Evolutionary conservation across 2,329 filamentous ascomycete species (phyloP).

Genomic region (Bimuria novae-zelandiae): DNA sequence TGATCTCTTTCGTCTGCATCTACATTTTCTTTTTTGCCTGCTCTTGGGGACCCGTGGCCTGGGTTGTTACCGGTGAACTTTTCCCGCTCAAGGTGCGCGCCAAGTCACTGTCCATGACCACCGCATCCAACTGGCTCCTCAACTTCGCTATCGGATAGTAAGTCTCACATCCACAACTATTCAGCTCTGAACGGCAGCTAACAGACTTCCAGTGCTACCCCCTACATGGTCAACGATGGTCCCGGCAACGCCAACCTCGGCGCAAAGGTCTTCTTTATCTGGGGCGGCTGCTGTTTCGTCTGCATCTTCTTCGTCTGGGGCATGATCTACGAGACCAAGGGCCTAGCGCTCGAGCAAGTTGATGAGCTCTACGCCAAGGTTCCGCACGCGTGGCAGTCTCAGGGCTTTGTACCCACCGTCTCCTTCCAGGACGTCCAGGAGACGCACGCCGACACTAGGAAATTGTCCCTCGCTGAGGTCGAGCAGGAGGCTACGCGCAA

Average conservation of each 20-base stretch:
- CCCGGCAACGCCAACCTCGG: slow-evolving; percentile 68
- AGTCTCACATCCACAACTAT: slow-evolving; percentile 2
- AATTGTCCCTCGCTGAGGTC: slow-evolving; percentile 38
- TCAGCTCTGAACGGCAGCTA: neutral
- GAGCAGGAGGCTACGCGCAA: slow-evolving; percentile 39
- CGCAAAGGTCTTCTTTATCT: slow-evolving; percentile 61
- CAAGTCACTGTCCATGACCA: slow-evolving; percentile 57
- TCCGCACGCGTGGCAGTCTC: slow-evolving; percentile 72
- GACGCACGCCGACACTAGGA: slow-evolving; percentile 27
- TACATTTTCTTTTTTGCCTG: slow-evolving; percentile 83
- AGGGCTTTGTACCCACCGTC: slow-evolving; percentile 62
- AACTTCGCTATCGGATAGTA: slow-evolving; percentile 54
- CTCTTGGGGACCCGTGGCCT: slow-evolving; percentile 77
- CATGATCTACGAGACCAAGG: slow-evolving; percentile 78
- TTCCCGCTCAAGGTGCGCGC: slow-evolving; percentile 54
- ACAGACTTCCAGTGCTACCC: slow-evolving; percentile 53
- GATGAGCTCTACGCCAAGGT: slow-evolving; percentile 79
- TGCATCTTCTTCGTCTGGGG: slow-evolving; percentile 70
- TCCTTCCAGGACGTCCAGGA: slow-evolving; percentile 46
- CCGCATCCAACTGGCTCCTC: slow-evolving; percentile 61
- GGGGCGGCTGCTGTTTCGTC: slow-evolving; percentile 58
- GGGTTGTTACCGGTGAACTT: slow-evolving; percentile 58
- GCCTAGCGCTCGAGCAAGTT: slow-evolving; percentile 77
- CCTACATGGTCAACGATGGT: slow-evolving; percentile 68
- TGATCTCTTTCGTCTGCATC: slow-evolving; percentile 60